A percentile compares a stretch with the other conserved stretches of the same genome.
phyloP scores from a whole-genome alignment of 2,329 filamentous ascomycete species.

The Hymenoscyphus scutula region DNA sequence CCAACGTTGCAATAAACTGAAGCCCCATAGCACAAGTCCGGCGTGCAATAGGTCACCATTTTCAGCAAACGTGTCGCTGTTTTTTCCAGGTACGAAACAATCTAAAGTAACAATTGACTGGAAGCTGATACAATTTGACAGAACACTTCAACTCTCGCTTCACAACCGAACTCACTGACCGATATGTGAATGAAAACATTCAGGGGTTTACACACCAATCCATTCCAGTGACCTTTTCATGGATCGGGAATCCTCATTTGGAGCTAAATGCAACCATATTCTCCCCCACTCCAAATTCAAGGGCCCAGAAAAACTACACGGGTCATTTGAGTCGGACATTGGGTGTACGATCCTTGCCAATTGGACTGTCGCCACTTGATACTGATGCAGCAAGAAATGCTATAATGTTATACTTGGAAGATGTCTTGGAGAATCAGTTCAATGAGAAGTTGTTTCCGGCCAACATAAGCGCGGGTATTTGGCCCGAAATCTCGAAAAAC shows the following conservation, averaged over 20 bases:
- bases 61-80: slow-evolving; percentile 9
- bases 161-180: slow-evolving; percentile 8
- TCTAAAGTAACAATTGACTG: background rate
- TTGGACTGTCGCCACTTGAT: slow-evolving; percentile 15
- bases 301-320: slow-evolving; percentile 15
- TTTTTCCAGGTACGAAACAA: slow-evolving; percentile 18
- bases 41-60: slow-evolving; percentile 22
- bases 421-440: slow-evolving; percentile 2
- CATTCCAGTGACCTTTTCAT: slow-evolving; percentile 11
- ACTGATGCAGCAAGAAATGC: background rate
- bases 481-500: slow-evolving; percentile 2
- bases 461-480: background rate
- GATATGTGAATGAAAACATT: slow-evolving; percentile 17
- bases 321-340: slow-evolving; percentile 12
- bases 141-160: slow-evolving; percentile 14
- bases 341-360: slow-evolving; percentile 22
- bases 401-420: slow-evolving; percentile 8
- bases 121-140: background rate
- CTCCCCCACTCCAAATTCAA: slow-evolving; percentile 11
- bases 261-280: slow-evolving; percentile 17
- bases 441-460: slow-evolving; percentile 6
- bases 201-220: slow-evolving; percentile 5
- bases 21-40: slow-evolving; percentile 4
- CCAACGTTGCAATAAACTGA: slow-evolving; percentile 19
- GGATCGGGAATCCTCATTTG: slow-evolving; percentile 11